These are phyloP conservation scores for Coemansia sp. DNA, from an alignment of 192 early-diverging fungal species.

Conservation along the genomic window DNA sequence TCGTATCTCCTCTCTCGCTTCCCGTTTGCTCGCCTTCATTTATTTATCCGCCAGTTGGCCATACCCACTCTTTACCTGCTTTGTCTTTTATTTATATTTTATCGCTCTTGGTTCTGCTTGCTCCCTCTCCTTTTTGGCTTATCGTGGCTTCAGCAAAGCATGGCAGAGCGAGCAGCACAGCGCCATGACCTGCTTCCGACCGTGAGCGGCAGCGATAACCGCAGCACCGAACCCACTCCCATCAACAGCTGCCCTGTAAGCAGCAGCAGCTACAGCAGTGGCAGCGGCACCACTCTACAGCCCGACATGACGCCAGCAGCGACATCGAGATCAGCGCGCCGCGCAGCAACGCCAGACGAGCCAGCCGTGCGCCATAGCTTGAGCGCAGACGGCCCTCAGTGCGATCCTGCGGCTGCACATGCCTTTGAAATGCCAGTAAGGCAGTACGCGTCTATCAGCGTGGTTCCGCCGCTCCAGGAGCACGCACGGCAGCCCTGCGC, in stretches of 20 bases:
- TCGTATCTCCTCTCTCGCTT: too few relatives aligned
- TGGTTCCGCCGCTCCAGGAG: constrained; percentile 19
- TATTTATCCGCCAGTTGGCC: too few relatives aligned
- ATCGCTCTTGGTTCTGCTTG: constrained; percentile 70
- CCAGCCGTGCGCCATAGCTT: too few relatives aligned
- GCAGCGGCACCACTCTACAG: too few relatives aligned
- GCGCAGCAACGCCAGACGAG: background rate
- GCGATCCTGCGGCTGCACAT: too few relatives aligned
- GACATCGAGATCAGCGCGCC: background rate
- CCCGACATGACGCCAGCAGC: too few relatives aligned
- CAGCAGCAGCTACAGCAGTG: too few relatives aligned
- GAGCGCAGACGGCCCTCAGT: too few relatives aligned
- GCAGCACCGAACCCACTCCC: background rate
- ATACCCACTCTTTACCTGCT: background rate
- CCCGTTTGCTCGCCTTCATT: background rate
- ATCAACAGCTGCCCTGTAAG: background rate
- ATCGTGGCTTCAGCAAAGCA: too few relatives aligned
- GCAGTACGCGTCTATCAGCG: constrained; percentile 35
- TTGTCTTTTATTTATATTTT: too few relatives aligned
- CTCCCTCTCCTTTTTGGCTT: too few relatives aligned
- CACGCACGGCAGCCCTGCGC: constrained; percentile 5
- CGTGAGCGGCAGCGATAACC: background rate
- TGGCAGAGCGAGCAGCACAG: constrained; percentile 8
- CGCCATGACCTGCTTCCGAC: constrained; percentile 20
- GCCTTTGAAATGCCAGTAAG: background rate